Evolutionary conservation across 2,329 filamentous ascomycete species (phyloP), one percentile per base, ranked within the genome.

Genomic region (Fusarium sp.): DNA sequence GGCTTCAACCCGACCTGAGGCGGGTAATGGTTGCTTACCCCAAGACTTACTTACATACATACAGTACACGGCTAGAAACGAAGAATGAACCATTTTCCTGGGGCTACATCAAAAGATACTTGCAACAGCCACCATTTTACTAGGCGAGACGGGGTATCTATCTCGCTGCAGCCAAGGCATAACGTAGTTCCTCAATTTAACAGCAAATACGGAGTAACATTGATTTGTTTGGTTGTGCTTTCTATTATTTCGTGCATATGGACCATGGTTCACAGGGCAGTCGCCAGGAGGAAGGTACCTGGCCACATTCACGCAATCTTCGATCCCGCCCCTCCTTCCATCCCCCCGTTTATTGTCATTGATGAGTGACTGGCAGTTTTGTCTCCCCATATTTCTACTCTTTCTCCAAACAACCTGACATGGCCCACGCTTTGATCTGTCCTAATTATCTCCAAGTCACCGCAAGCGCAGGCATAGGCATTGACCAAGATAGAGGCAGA

Each of bases 241-340:
- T 44, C 48, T 30, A 60, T 60, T 60, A 60, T 60, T 60, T 60
- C 56, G 55, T 60, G 34, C 34, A 36, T 36, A 19, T 5, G 34
- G 34, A n/a, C 17, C 34, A 36, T n/a, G n/a, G 17, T 36, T n/a
- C 34, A 36, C n/a, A 17, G 19, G 34, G 51, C 38, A 38, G 56
- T 60, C 45, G 48, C 21, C 39, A 52, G 49, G 19, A 54, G 23
- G 30, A 28, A 34, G 42, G 30, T 30, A 48, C 39, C 39, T 39
- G 53, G 44, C 56, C 34, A 36, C 34, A 9, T 17, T 17, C 43
- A 57, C 30, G 51, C 59, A 64, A 42, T 65, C 56, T 66, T 69
- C 66, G 66, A 67, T 69, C 66, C 67, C 66, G 66, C 66, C 67
- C 67, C 67, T 67, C 55, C 68, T 50, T 67, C 48, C 49, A 62